A percentile compares a stretch with the other conserved stretches of the same genome.
These are phyloP conservation scores for Cryptosporidium ubiquitum DNA, from an alignment of 169 alveolate species.

Conservation along the genomic window DNA sequence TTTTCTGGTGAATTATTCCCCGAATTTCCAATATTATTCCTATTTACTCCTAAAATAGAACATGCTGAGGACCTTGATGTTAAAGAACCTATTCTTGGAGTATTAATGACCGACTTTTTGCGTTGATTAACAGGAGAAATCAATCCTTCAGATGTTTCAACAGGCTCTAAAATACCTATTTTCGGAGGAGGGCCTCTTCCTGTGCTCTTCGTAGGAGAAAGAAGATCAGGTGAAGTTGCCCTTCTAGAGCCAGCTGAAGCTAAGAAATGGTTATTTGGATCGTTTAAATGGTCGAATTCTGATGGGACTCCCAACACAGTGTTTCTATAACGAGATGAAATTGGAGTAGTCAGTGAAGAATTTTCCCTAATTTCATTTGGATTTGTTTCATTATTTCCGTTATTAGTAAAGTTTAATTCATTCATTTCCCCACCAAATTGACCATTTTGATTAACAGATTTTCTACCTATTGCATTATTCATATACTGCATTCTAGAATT, in stretches of 20 bases:
- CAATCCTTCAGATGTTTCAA: slow-evolving; percentile 66
- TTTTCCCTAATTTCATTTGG: not conserved
- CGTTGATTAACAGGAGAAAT: slow-evolving; percentile 45
- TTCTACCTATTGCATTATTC: not conserved
- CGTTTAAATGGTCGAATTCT: slow-evolving; percentile 5
- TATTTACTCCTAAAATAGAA: not conserved
- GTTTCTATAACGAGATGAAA: slow-evolving; percentile 13
- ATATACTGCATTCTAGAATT: not conserved
- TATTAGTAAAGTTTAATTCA: not conserved
- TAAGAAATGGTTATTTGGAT: not conserved
- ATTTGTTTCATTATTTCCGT: not conserved
- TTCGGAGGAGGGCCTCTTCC: slow-evolving; percentile 67
- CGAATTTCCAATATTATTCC: not conserved
- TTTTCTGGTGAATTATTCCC: slow-evolving; percentile 8
- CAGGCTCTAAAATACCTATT: slow-evolving; percentile 54
- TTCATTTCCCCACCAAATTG: not conserved
- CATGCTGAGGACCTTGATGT: slow-evolving; percentile 12
- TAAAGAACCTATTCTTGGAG: slow-evolving; percentile 52
- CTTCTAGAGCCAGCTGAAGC: slow-evolving; percentile 23
- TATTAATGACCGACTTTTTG: not conserved
- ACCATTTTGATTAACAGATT: not conserved
- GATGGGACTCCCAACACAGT: slow-evolving; percentile 25
- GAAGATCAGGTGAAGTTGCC: slow-evolving; percentile 50
- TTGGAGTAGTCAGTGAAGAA: not conserved
- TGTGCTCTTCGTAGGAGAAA: slow-evolving; percentile 50